A percentile compares a stretch with the other conserved stretches of the same genome.
Evolutionary conservation across 176 grass and related monocot species (phyloP).

Genomic region (Carex pumila): DNA sequence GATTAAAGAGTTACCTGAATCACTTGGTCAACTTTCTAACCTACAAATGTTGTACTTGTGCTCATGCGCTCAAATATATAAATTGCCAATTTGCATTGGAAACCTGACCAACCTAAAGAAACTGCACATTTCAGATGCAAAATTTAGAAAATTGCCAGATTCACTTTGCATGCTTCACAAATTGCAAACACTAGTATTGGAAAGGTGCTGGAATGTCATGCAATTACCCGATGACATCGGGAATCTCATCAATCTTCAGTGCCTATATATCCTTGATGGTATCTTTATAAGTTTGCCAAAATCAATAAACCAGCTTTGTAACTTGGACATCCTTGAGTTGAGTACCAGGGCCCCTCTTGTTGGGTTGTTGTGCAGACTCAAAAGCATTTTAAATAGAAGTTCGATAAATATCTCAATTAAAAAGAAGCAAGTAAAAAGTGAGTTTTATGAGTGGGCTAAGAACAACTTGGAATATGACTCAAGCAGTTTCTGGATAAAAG

Average conservation of each 20-base stretch:
- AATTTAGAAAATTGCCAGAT: background rate
- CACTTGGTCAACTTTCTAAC: conserved; percentile 22
- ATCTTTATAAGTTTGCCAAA: background rate
- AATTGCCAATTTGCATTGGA: background rate
- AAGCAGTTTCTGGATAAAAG: too few relatives aligned
- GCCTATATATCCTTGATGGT: background rate
- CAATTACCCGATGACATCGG: background rate
- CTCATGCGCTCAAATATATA: background rate
- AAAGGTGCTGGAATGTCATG: background rate
- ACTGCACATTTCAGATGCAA: background rate
- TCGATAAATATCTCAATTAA: background rate
- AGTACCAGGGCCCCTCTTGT: background rate
- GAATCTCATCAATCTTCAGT: conserved; percentile 1
- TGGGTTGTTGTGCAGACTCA: background rate
- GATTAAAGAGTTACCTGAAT: background rate
- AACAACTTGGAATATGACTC: too few relatives aligned
- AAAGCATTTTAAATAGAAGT: background rate
- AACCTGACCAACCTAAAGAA: background rate
- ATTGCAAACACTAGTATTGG: background rate
- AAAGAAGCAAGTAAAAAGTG: too few relatives aligned
- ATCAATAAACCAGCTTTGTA: background rate
- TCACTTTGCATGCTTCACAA: background rate
- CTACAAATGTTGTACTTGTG: conserved; percentile 28
- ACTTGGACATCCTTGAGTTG: background rate
- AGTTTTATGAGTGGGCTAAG: background rate